These are phyloP conservation scores for Spathaspora sp. DNA, from an alignment of 1,139 yeast genomes.

Conservation along the genomic window DNA sequence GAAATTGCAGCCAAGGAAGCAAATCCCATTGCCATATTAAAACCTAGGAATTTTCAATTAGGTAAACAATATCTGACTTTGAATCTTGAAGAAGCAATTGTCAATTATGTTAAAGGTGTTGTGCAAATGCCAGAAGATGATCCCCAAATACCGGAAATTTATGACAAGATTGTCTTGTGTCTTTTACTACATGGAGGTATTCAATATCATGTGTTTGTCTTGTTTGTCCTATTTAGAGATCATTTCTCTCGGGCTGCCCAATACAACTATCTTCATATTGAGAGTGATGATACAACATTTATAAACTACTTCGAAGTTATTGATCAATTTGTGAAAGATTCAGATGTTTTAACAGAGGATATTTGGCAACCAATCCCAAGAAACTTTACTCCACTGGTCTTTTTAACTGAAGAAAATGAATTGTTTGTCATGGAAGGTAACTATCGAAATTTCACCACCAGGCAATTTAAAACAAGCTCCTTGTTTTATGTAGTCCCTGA, in stretches of 20 bases:
- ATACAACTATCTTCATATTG: slow-evolving; percentile 11
- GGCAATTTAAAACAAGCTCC: background rate
- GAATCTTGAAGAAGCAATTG: slow-evolving; percentile 6
- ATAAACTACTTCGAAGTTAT: background rate
- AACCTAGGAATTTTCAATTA: background rate
- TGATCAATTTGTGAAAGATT: slow-evolving; percentile 1
- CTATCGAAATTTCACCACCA: background rate
- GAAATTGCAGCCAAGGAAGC: background rate
- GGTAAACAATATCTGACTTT: background rate
- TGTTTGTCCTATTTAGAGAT: slow-evolving; percentile 10
- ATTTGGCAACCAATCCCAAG: background rate
- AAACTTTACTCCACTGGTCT: background rate
- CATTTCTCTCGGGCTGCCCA: slow-evolving; percentile 8
- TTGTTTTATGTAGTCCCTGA: background rate
- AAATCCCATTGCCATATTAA: slow-evolving; percentile 1
- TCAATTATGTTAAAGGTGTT: slow-evolving; percentile 7
- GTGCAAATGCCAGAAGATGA: slow-evolving; percentile 10
- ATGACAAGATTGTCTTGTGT: slow-evolving; percentile 10
- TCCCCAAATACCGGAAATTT: slow-evolving; percentile 8
- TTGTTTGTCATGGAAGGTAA: background rate
- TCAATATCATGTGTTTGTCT: slow-evolving; percentile 5
- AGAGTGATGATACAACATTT: background rate
- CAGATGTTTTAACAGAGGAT: background rate
- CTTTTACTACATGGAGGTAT: slow-evolving; percentile 3
- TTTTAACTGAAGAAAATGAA: background rate